A percentile compares a stretch with the other conserved stretches of the same genome.
Evolutionary conservation across 805 yeast genomes (phyloP).

Genomic region (Metschnikowia santaceciliae): DNA sequence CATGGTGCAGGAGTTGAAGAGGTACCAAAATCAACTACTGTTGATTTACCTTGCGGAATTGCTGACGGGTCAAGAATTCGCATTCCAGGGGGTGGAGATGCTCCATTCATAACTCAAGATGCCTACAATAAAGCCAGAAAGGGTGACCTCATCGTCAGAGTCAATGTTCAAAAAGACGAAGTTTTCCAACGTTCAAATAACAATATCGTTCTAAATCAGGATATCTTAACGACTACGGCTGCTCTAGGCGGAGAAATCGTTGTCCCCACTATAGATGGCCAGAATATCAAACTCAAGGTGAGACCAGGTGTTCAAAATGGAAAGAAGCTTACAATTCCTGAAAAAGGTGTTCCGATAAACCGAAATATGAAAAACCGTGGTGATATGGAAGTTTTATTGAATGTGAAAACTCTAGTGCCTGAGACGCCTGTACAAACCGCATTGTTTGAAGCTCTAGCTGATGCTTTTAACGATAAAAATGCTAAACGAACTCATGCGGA

Average conservation of each 20-base stretch:
- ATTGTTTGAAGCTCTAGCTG: constrained; percentile 90
- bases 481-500: constrained; percentile 66
- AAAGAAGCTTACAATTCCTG: constrained; percentile 68
- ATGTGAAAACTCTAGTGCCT: constrained; percentile 70
- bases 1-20: constrained; percentile 86
- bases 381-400: constrained; percentile 69
- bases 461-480: constrained; percentile 71
- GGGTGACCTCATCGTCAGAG: constrained; percentile 85
- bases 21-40: constrained; percentile 62
- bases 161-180: constrained; percentile 73
- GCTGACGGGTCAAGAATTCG: constrained; percentile 82
- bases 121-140: constrained; percentile 63
- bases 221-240: constrained; percentile 91
- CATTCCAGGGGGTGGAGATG: constrained; percentile 85
- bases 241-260: constrained; percentile 89
- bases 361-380: constrained; percentile 60
- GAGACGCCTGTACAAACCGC: constrained; percentile 82
- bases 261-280: constrained; percentile 88
- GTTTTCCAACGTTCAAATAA: constrained; percentile 62
- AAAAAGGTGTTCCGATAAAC: constrained; percentile 78
- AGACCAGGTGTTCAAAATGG: constrained; percentile 84
- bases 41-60: constrained; percentile 86
- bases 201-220: constrained; percentile 60
- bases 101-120: constrained; percentile 72
- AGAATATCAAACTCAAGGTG: constrained; percentile 68